Base-by-base conservation (phyloP, 306 rosid genomes). In the Pterocarpus santalinus region DNA sequence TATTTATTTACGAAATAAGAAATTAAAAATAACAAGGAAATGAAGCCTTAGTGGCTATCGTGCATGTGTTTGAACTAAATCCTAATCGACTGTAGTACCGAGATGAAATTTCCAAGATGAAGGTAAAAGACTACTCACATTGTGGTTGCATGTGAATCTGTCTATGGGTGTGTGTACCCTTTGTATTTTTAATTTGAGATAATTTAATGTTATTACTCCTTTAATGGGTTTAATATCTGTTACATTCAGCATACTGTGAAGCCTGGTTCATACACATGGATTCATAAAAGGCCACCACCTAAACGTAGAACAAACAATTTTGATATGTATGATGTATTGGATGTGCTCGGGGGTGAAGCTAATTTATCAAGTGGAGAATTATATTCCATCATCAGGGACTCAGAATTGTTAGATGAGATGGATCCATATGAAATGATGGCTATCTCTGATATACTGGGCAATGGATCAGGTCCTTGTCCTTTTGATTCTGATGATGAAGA, bases 231-330 rank as follows among this genome's bases (percentile, higher is more conserved):
- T 38, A 49, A 56, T 72, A 30, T 58, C 35, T 80, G 47, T 87
- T 69, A 12, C 73, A 84, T 78, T 65, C 88, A 87, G 90, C 90
- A 87, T 49, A 81, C 77, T 17, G 88, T 81, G 80, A 87, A 78
- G 80, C 86, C 80, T 38, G 90, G 86, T 33, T 87, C 90, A 2
- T 87, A 84, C 73, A 57, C 82, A 63, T 77, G 85, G 84, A 70
- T 56, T 44, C 84, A 87, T 46, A 12, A 44, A 52, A 81, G 69
- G 73, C 90, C 88, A 17, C 90, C 86, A 17, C 90, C 84, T 56
- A 76, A 41, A 8, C 80, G 39, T 11, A 77, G 82, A 56, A 51
- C 44, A 36, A 73, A 38, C 78, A 43, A 73, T 57, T 30, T 10
- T 11, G 81, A 46, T 63, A 33, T 81, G 88, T 13, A 69, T 49